phyloP scores from a whole-genome alignment of 163 green algal genomes.

The Volvox carteri region DNA sequence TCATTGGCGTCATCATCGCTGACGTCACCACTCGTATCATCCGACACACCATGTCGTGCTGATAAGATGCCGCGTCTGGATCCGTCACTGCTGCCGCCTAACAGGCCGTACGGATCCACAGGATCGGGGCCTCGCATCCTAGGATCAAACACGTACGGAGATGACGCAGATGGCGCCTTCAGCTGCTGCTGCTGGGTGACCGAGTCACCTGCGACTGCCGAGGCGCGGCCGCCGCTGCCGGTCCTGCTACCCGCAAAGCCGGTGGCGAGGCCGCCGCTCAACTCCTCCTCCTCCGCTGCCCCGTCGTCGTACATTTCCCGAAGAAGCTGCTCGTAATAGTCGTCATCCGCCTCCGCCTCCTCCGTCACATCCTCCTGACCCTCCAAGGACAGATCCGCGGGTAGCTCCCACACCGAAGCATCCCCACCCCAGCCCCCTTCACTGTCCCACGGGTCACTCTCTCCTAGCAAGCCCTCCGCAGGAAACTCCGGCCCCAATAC shows the following conservation, averaged over 20 bases:
- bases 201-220: background rate
- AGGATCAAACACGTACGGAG: slow-evolving; percentile 33
- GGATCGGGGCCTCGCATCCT: slow-evolving; percentile 1
- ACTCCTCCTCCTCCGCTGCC: background rate
- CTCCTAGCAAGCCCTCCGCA: background rate
- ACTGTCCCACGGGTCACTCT: slow-evolving; percentile 8
- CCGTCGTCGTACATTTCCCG: slow-evolving; percentile 9
- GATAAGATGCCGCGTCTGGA: background rate
- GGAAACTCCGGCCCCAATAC: slow-evolving; percentile 1
- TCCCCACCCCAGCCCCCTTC: slow-evolving; percentile 1
- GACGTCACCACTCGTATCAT: background rate
- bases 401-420: background rate
- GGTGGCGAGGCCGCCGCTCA: background rate
- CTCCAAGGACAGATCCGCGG: background rate
- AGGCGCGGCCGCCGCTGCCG: background rate
- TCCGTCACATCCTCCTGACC: background rate
- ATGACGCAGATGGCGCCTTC: background rate
- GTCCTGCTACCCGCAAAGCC: background rate
- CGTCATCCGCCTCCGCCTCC: background rate
- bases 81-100: background rate
- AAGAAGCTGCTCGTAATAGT: background rate
- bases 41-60: background rate
- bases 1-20: background rate
- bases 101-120: slow-evolving; percentile 16
- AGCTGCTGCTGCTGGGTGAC: background rate